These are phyloP conservation scores for Cordyceps tenuipes DNA, from an alignment of 2,329 filamentous ascomycete genomes.

Conservation along the genomic window DNA sequence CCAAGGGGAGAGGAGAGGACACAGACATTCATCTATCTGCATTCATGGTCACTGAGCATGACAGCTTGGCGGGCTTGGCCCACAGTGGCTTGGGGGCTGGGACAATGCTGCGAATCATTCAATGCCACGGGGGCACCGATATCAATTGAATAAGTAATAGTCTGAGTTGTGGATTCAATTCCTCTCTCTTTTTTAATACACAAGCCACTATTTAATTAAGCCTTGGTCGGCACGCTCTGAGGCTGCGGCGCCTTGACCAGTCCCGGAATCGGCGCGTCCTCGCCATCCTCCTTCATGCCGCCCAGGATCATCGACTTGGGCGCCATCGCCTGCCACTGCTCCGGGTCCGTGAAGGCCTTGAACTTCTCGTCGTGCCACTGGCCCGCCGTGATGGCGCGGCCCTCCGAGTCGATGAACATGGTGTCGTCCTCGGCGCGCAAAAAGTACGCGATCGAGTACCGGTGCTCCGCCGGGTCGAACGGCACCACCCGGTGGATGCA, in stretches of 20 bases:
- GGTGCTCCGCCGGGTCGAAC: slow-evolving; percentile 41
- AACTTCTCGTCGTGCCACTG: slow-evolving; percentile 50
- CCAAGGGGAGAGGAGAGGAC: background rate
- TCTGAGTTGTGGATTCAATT: no score
- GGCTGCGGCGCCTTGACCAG: background rate
- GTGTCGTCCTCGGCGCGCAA: slow-evolving; percentile 47
- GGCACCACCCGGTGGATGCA: slow-evolving; percentile 52
- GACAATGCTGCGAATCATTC: no score
- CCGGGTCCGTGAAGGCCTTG: slow-evolving; percentile 38
- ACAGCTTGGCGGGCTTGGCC: background rate
- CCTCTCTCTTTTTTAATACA: no score
- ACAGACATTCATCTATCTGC: no score
- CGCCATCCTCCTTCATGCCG: slow-evolving; percentile 38
- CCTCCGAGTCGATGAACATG: slow-evolving; percentile 47
- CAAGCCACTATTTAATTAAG: background rate
- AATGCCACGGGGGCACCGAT: no score
- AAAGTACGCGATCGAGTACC: slow-evolving; percentile 53
- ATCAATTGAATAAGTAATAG: no score
- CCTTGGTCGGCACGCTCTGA: slow-evolving; percentile 8
- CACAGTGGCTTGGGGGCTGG: no score
- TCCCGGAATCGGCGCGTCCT: slow-evolving; percentile 15
- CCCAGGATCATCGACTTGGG: slow-evolving; percentile 41
- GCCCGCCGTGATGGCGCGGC: slow-evolving; percentile 42
- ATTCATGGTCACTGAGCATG: no score
- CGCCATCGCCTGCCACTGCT: slow-evolving; percentile 37